Conservation (phyloP, 2,329 filamentous ascomycete species). For the Didymella sp. region DNA sequence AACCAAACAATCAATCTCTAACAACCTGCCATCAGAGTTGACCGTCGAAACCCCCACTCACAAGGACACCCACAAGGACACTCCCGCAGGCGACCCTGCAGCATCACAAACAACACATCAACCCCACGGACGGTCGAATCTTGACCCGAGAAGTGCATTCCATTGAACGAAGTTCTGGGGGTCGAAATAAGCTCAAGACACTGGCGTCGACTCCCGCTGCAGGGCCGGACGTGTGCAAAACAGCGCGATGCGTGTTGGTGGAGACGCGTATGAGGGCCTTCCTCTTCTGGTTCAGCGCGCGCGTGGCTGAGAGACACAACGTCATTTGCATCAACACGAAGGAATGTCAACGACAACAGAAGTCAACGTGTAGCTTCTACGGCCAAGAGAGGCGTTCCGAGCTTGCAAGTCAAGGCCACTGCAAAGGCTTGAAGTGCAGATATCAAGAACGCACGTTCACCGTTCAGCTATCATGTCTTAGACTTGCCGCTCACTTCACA, state of each 20-base stretch:
- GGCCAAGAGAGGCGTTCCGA: background rate
- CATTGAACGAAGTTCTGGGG: background rate
- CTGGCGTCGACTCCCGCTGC: slow-evolving; percentile 30
- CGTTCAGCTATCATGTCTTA: no score
- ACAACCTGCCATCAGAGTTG: background rate
- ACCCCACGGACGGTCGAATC: background rate
- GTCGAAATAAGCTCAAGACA: slow-evolving; percentile 35
- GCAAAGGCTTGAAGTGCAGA: no score
- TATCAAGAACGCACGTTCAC: no score
- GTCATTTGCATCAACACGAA: slow-evolving; percentile 9
- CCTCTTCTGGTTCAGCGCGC: slow-evolving; percentile 26
- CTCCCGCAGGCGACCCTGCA: slow-evolving; percentile 5
- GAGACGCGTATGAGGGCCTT: slow-evolving; percentile 29
- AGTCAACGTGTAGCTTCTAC: background rate
- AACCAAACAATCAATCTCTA: slow-evolving; percentile 10
- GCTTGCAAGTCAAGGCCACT: background rate
- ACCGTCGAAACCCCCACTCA: background rate
- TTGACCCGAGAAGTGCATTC: background rate
- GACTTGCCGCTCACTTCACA: background rate
- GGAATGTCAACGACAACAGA: background rate
- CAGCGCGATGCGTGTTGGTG: slow-evolving; percentile 28
- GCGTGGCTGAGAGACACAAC: slow-evolving; percentile 18
- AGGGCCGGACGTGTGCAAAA: slow-evolving; percentile 22
- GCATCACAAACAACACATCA: background rate
- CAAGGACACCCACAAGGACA: background rate